phyloP scores from a whole-genome alignment of 495 filamentous ascomycete species.

The Penicillium mononematosum region DNA sequence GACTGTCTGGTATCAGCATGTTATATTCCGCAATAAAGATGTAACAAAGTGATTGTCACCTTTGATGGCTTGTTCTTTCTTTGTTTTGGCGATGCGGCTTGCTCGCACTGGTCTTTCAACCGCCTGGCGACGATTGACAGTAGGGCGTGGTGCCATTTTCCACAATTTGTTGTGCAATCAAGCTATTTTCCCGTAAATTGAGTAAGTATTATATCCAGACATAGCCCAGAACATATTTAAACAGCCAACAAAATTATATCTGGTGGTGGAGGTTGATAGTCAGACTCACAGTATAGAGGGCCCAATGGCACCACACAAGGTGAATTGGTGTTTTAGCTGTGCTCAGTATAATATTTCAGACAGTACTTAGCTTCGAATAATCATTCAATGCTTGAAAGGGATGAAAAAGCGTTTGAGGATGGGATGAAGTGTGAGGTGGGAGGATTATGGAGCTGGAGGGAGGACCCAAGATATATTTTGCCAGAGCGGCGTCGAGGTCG shows the following conservation, averaged over 20 bases:
- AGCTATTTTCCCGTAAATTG: background rate
- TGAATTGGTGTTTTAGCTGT: background rate
- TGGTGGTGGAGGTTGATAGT: background rate
- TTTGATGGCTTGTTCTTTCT: background rate
- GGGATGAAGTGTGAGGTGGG: background rate
- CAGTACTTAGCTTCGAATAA: background rate
- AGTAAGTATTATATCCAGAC: background rate
- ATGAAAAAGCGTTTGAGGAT: background rate
- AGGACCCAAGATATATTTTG: conserved; percentile 3
- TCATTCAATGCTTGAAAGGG: background rate
- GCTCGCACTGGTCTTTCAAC: background rate
- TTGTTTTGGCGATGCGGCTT: conserved; percentile 3
- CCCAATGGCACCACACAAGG: background rate
- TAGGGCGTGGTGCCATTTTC: conserved; percentile 1
- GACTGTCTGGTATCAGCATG: background rate
- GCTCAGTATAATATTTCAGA: background rate
- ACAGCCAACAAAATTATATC: background rate
- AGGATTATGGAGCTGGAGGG: background rate
- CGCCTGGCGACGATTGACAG: background rate
- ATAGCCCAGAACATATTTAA: background rate
- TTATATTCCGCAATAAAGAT: background rate
- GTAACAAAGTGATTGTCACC: background rate
- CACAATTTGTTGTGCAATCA: background rate
- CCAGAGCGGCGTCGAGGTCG: conserved; percentile 5
- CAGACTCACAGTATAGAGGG: conserved; percentile 1